Conservation (phyloP, 441 rosid species). For the Euphorbia celastroides region DNA sequence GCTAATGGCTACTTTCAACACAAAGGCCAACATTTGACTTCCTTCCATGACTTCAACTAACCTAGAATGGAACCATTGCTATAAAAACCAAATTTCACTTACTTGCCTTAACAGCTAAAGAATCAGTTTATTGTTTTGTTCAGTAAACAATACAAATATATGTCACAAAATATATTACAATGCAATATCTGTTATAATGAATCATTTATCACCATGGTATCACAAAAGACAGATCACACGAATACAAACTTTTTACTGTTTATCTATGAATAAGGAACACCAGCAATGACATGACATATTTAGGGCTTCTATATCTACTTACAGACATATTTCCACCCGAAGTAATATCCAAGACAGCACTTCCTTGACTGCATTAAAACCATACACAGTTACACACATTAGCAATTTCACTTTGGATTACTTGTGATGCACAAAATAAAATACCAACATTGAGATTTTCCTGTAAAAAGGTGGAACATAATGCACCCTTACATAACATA, state of each 20-base stretch:
- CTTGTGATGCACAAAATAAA: not conserved
- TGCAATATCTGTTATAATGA: not conserved
- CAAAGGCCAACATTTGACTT: not conserved
- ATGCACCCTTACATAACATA: not conserved
- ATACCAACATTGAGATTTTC: not conserved
- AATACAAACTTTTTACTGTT: constrained; percentile 1
- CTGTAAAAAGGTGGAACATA: not conserved
- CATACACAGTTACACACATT: constrained; percentile 9
- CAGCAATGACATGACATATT: not conserved
- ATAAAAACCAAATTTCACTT: not conserved
- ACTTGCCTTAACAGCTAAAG: not conserved
- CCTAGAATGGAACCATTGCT: not conserved
- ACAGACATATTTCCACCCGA: constrained; percentile 85
- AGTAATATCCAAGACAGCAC: constrained; percentile 56
- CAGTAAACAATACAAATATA: not conserved
- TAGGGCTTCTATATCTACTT: constrained; percentile 30
- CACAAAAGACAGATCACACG: not conserved
- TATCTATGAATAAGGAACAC: constrained; percentile 6
- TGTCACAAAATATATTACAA: constrained; percentile 6
- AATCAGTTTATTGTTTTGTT: not conserved
- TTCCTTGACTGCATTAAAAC: constrained; percentile 68
- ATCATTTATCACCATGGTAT: not conserved
- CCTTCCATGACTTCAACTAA: not conserved
- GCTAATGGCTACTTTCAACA: not conserved
- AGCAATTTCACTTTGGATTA: constrained; percentile 14